Conservation (phyloP, 495 filamentous ascomycete genomes). For the Cetradonia linearis region DNA sequence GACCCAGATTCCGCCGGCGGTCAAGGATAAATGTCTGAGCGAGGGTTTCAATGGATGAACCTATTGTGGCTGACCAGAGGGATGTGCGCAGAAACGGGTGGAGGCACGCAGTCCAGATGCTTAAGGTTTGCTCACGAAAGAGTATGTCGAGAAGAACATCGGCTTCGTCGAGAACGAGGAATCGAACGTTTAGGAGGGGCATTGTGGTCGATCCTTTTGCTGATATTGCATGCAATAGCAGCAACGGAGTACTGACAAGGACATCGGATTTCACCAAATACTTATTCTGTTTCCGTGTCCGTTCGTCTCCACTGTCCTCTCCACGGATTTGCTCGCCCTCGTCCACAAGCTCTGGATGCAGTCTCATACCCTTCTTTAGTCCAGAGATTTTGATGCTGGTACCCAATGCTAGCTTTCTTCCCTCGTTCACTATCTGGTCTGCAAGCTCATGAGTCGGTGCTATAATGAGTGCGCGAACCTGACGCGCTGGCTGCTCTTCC, state of each 20-base stretch:
- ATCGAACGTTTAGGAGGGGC: conserved; percentile 51
- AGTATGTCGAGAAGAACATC: conserved; percentile 87
- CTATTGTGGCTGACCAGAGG: conserved; percentile 96
- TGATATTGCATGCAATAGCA: conserved; percentile 64
- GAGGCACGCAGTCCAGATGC: conserved; percentile 70
- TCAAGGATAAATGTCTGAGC: conserved; percentile 51
- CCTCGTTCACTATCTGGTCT: conserved; percentile 86
- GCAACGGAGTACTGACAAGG: conserved; percentile 76
- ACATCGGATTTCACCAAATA: conserved; percentile 58
- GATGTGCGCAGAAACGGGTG: conserved; percentile 56
- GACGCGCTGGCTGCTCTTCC: conserved; percentile 35
- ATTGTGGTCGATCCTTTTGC: conserved; percentile 35
- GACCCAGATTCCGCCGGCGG: conserved; percentile 30
- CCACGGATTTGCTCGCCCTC: conserved; percentile 28
- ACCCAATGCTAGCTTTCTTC: conserved; percentile 63
- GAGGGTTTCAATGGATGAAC: conserved; percentile 77
- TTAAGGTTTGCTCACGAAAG: conserved; percentile 81
- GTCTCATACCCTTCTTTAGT: conserved; percentile 74
- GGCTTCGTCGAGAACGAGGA: conserved; percentile 82
- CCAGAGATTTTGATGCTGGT: conserved; percentile 71
- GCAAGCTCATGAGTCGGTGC: conserved; percentile 91
- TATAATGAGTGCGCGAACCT: conserved; percentile 61
- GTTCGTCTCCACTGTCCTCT: conserved; percentile 35
- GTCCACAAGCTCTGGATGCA: conserved; percentile 36
- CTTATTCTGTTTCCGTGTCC: conserved; percentile 29